These are phyloP conservation scores for Calophaca sinica DNA, from an alignment of 306 rosid species.

Conservation along the genomic window DNA sequence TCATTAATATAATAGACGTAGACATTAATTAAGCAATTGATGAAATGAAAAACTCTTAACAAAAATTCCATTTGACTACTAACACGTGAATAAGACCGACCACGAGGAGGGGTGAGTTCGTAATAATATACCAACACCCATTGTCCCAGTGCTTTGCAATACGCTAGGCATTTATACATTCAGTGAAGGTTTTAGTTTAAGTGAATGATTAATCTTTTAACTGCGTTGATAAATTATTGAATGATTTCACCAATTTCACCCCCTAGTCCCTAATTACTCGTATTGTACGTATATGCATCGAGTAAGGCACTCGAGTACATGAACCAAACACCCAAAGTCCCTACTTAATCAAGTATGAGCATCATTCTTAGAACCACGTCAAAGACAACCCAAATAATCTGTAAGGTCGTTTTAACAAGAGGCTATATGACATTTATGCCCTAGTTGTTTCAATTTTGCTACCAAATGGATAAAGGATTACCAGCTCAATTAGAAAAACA, in stretches of 20 bases:
- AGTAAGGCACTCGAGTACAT: constrained; percentile 48
- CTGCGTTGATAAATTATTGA: too few species aligned
- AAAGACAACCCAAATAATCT: constrained; percentile 7
- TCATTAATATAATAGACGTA: constrained; percentile 13
- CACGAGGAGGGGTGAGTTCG: not conserved
- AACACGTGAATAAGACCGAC: constrained; percentile 37
- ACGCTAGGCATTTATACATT: not conserved
- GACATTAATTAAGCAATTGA: constrained; percentile 20
- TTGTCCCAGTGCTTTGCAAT: constrained; percentile 20
- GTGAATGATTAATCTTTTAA: constrained; percentile 39
- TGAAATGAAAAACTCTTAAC: not conserved
- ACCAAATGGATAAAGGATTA: constrained; percentile 30
- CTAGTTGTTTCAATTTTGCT: constrained; percentile 1
- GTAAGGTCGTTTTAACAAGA: not conserved
- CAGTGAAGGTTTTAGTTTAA: not conserved
- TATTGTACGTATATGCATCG: not conserved
- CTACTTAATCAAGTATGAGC: constrained; percentile 41
- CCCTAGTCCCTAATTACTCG: too few species aligned
- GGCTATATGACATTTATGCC: constrained; percentile 31
- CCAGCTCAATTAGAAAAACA: constrained; percentile 32
- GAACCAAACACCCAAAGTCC: constrained; percentile 22
- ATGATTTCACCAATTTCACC: constrained; percentile 5
- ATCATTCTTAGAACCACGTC: constrained; percentile 48
- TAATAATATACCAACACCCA: not conserved
- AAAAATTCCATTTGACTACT: constrained; percentile 3